A percentile compares a stretch with the other conserved stretches of the same genome.
These are phyloP conservation scores for Anthracocystis panici-leucophaei DNA, from an alignment of 1,284 basidiomycete species.

Conservation along the genomic window DNA sequence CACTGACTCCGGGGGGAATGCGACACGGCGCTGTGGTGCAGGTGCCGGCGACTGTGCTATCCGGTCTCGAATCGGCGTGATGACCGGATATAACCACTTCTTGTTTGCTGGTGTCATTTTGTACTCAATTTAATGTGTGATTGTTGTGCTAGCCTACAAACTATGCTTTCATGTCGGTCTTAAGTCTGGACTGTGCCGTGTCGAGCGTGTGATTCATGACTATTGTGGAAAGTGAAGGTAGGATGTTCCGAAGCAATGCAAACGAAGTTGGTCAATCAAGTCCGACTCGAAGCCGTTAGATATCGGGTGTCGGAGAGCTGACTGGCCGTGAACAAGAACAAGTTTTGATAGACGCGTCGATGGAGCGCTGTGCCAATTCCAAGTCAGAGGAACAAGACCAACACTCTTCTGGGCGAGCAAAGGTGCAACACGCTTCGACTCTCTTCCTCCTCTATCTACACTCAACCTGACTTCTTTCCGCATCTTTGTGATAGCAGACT, in stretches of 20 bases:
- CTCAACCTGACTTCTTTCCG: neutral
- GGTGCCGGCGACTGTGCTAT: neutral
- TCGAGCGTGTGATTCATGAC: no score
- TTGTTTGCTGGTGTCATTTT: neutral
- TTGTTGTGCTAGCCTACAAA: no score
- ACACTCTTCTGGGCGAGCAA: slow-evolving; percentile 3
- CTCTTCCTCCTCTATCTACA: neutral
- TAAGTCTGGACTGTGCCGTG: no score
- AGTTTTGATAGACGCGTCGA: slow-evolving; percentile 8
- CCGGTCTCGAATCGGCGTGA: slow-evolving; percentile 13
- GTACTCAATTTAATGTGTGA: neutral
- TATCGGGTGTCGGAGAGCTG: slow-evolving; percentile 4
- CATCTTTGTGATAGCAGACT: neutral
- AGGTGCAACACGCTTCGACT: neutral
- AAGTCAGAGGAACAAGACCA: neutral
- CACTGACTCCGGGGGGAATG: slow-evolving; percentile 23
- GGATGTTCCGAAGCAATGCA: neutral
- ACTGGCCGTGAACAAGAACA: neutral
- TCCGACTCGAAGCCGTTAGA: neutral
- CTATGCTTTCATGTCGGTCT: no score
- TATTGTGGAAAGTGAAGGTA: neutral
- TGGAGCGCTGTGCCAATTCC: neutral
- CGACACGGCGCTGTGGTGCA: slow-evolving; percentile 30
- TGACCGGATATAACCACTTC: neutral
- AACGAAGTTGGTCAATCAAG: slow-evolving; percentile 1